Base-by-base conservation (phyloP, 2,329 filamentous ascomycete species). In the Ambrosiella beaveri region DNA sequence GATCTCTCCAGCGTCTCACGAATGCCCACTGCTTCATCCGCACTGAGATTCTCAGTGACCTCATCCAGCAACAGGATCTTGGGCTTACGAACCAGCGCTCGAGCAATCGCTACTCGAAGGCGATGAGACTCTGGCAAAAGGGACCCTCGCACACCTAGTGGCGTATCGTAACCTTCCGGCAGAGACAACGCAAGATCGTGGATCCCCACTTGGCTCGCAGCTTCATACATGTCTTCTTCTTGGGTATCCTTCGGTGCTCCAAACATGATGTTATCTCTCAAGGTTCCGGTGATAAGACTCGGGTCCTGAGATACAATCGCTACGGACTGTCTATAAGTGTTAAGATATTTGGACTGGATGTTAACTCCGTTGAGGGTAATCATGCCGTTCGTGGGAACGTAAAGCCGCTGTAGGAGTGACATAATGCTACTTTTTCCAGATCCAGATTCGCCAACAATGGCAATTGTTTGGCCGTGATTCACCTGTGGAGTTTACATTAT, bases 141-240 rank as follows among this genome's bases (percentile, higher is more conserved):
- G 40, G 80, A 77, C 1, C 82, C 82, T 9, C 75, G 74, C 63
- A 84, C 78, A 5, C 82, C 82, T 7, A 85, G 78, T 7, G 73
- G 69, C 0, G 82, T 82, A 1, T 77, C 71, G 63, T 74, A 73
- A 1, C 70, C 71, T 11, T 68, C 64, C 0, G 87, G 81, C 0
- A 97, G 76, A 1, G 81, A 85, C 13, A 71, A 66, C 62, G 95
- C 81, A 68, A 94, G 95, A 0, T 86, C 81, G 64, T 90, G 79
- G 59, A 95, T 83, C 0, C 84, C 82, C 0, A 81, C 80, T 41
- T 75, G 71, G 1, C 71, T 71, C 0, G 83, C 56, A 7, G 59
- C 58, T 9, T 45, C 38, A 38, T 58, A 54, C 27, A 63, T 38
- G 12, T 57, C 47, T 19, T 56, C 44, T 6, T 54, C 49, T 40